Conservation (phyloP, 345 rosid genomes). For the Schrenkiella parvula region DNA sequence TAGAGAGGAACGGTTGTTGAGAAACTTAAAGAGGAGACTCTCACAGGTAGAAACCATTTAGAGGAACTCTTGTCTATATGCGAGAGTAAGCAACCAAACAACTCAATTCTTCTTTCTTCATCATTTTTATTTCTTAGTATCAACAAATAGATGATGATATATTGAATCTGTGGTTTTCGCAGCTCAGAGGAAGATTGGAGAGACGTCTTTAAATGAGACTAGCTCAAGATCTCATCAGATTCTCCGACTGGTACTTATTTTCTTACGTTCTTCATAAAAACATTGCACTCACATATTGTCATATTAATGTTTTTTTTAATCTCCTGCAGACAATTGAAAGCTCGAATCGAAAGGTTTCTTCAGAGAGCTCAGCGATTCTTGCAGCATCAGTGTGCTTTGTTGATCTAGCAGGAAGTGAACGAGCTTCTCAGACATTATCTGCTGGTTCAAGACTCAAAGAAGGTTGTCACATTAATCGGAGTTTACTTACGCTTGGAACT, state of each 20-base stretch:
- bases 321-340: conserved; percentile 73
- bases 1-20: conserved; percentile 91
- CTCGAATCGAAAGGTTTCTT: conserved; percentile 41
- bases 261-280: background rate
- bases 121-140: background rate
- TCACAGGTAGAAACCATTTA: conserved; percentile 56
- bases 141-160: background rate
- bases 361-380: conserved; percentile 53
- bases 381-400: conserved; percentile 78
- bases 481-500: conserved; percentile 87
- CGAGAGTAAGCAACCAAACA: conserved; percentile 43
- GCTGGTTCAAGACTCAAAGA: conserved; percentile 84
- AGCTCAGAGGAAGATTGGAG: conserved; percentile 92
- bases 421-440: conserved; percentile 75
- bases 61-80: conserved; percentile 66
- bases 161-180: conserved; percentile 15
- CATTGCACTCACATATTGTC: background rate
- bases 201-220: conserved; percentile 69
- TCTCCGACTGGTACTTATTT: conserved; percentile 54
- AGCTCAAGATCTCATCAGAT: conserved; percentile 97
- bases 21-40: conserved; percentile 63
- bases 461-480: conserved; percentile 87
- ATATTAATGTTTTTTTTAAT: background rate
- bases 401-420: conserved; percentile 94
- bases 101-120: background rate